Percentiles rank a stretch among this genome's conserved stretches.
Evolutionary conservation across 2,329 filamentous ascomycete genomes (phyloP).

Genomic region (Grosmannia serpens): DNA sequence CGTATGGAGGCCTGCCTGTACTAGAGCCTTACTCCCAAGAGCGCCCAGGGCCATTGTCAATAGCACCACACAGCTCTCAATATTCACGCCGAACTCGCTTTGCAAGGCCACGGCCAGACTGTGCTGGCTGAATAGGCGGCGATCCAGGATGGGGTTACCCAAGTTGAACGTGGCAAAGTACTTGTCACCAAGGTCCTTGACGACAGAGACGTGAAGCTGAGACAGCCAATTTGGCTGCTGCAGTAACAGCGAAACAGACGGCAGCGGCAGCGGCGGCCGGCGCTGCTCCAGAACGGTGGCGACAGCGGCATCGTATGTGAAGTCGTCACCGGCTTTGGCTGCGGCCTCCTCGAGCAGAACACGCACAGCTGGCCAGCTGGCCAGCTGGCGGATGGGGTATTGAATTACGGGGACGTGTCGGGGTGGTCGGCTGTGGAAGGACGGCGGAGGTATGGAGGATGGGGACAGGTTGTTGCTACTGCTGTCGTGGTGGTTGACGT

Average conservation of each 20-base stretch:
- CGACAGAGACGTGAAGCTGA: slow-evolving; percentile 31
- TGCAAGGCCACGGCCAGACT: slow-evolving; percentile 36
- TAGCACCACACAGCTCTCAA: slow-evolving; percentile 39
- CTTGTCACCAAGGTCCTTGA: slow-evolving; percentile 39
- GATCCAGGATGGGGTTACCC: slow-evolving; percentile 39
- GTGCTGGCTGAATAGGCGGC: slow-evolving; percentile 36
- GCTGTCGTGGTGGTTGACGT: neutral
- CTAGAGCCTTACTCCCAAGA: slow-evolving; percentile 34
- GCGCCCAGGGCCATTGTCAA: slow-evolving; percentile 39
- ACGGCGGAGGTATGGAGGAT: neutral
- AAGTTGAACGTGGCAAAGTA: slow-evolving; percentile 44
- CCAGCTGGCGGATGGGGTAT: slow-evolving; percentile 12
- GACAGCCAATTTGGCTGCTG: slow-evolving; percentile 30
- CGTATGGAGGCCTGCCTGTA: slow-evolving; percentile 30
- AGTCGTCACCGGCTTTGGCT: neutral
- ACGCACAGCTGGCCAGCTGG: slow-evolving; percentile 12
- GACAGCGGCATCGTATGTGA: slow-evolving; percentile 5
- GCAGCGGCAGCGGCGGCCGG: slow-evolving; percentile 27
- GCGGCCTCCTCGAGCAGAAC: slow-evolving; percentile 2
- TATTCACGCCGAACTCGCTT: slow-evolving; percentile 36
- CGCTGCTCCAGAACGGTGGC: slow-evolving; percentile 35
- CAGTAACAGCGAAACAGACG: slow-evolving; percentile 17
- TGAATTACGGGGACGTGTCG: slow-evolving; percentile 11
- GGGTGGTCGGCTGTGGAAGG: neutral
- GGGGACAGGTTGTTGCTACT: neutral